Evolutionary conservation across 2,329 filamentous ascomycete species (phyloP), one percentile per base, ranked within the genome.

Genomic region (Teratosphaeria gauchensis): DNA sequence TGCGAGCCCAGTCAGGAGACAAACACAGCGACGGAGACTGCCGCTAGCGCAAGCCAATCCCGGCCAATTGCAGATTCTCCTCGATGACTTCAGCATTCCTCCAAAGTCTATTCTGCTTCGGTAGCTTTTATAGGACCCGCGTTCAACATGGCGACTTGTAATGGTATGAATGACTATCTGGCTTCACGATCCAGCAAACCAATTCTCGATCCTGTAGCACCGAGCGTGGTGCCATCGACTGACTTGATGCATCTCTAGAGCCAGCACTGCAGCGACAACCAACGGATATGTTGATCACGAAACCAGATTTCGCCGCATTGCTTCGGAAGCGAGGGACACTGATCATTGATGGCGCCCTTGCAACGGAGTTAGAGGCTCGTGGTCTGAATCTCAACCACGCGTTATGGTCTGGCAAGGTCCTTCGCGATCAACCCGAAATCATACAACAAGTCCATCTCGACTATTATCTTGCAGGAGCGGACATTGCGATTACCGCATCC

Each of bases 331-430:
- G 61, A 12, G 64, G 63, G 9, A 69, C 69, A 14, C 61, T 78
- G 38, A 64, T 78, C 54, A 65, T 79, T 48, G 77, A 80, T 59
- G 77, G 77, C 33, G 77, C 74, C 4, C 69, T 80, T 5, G 77
- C 77, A 30, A 79, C 77, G 3, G 75, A 78, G 58, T 71, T 79
- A 16, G 77, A 79, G 63, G 67, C 67, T 4, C 71, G 75, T 16
- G 76, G 76, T 48, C 72, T 69, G 56, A 71, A 78, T 59, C 71
- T 79, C 46, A 74, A 72, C 58, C 69, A 72, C 58, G 63, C 74
- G 4, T 67, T 79, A 9, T 79, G 77, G 77, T 78, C 76, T 24
- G 77, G 75, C 24, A 71, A 73, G 53, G 66, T 75, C 7, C 71
- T 79, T 2, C 62, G 68, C 48, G 68, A 73, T 31, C 63, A 73